Conservation (phyloP, 2,329 filamentous ascomycete genomes). For the Pseudogymnoascus sp. region DNA sequence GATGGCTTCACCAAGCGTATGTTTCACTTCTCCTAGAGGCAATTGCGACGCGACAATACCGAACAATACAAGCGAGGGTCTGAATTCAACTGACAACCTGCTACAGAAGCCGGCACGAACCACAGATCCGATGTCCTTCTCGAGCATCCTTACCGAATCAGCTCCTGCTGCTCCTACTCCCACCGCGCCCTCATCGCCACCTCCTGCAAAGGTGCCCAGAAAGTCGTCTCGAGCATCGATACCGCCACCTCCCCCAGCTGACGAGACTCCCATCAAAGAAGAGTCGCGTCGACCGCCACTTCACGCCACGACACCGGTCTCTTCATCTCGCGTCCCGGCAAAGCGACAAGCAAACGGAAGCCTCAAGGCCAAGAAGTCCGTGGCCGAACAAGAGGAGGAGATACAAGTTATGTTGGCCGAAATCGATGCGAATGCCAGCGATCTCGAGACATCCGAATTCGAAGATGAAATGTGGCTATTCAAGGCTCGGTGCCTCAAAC, state of each 20-base stretch:
- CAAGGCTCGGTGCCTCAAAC: slow-evolving; percentile 57
- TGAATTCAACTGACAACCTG: not conserved
- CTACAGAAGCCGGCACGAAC: slow-evolving; percentile 63
- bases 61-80: not conserved
- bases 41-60: not conserved
- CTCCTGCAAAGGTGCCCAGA: slow-evolving; percentile 25
- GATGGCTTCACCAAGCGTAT: slow-evolving; percentile 20
- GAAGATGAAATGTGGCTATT: slow-evolving; percentile 41
- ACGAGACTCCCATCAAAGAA: slow-evolving; percentile 20
- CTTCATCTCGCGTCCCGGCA: slow-evolving; percentile 36
- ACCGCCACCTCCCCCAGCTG: slow-evolving; percentile 16
- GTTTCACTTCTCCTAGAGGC: slow-evolving; percentile 13
- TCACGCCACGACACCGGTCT: slow-evolving; percentile 36
- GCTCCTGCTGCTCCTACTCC: slow-evolving; percentile 49
- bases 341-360: slow-evolving; percentile 40
- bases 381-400: slow-evolving; percentile 58
- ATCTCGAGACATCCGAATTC: slow-evolving; percentile 48
- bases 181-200: slow-evolving; percentile 38
- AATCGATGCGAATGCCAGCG: slow-evolving; percentile 52
- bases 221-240: slow-evolving; percentile 23
- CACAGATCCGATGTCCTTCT: slow-evolving; percentile 90
- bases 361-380: slow-evolving; percentile 53
- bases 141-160: slow-evolving; percentile 81
- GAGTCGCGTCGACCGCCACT: slow-evolving; percentile 16
- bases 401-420: slow-evolving; percentile 60